Conservation (phyloP, 2,329 filamentous ascomycete species). For the Fonsecaea erecta region DNA sequence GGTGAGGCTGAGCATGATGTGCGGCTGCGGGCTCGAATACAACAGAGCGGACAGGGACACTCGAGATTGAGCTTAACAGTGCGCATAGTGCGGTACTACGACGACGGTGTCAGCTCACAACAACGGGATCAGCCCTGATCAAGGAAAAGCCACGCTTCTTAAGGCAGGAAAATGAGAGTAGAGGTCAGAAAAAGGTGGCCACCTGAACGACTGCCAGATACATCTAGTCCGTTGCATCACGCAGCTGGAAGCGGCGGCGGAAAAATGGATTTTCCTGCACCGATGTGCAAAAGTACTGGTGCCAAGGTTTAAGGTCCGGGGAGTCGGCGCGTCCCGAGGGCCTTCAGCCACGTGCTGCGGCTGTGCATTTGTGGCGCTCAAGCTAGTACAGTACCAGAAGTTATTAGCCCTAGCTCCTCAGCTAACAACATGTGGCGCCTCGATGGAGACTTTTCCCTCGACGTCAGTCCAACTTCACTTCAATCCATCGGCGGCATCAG, state of each 20-base stretch:
- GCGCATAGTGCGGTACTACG: neutral
- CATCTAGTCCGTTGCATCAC: neutral
- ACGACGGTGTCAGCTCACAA: neutral
- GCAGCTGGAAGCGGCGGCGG: neutral
- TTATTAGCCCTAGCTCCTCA: neutral
- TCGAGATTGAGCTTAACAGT: neutral
- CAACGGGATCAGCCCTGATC: neutral
- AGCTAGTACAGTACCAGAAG: neutral
- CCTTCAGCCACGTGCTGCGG: neutral
- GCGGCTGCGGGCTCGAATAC: neutral
- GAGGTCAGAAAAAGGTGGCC: neutral
- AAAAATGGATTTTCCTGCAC: neutral
- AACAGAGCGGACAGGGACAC: neutral
- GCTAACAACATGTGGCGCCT: neutral
- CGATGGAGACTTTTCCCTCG: neutral
- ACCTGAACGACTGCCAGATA: neutral
- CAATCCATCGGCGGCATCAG: neutral
- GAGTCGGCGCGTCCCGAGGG: neutral
- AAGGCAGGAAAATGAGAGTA: neutral
- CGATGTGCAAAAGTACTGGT: neutral
- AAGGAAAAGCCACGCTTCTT: neutral
- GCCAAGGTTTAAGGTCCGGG: neutral
- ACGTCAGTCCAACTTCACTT: neutral
- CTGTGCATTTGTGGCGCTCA: neutral
- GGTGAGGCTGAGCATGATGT: neutral